Conservation (phyloP, 83 land plant genomes). For the Larix sibirica region DNA sequence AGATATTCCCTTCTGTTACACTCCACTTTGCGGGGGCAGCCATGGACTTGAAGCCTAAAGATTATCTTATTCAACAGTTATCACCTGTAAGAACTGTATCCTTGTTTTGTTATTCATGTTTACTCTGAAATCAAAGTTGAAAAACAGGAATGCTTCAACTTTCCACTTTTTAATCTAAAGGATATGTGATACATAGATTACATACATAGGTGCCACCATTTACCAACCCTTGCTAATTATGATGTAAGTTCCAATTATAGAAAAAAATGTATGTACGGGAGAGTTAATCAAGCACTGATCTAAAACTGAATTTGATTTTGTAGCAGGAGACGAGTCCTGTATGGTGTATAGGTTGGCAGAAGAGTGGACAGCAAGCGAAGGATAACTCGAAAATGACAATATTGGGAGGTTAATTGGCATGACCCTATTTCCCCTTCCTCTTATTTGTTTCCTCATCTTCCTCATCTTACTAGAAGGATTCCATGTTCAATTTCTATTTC, state of each 20-base stretch:
- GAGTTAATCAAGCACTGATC: background rate
- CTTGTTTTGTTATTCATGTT: background rate
- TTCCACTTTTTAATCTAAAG: background rate
- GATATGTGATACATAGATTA: background rate
- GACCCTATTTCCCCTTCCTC: background rate
- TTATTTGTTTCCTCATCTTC: background rate
- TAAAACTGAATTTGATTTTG: conserved; percentile 6
- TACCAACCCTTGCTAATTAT: background rate
- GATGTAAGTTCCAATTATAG: background rate
- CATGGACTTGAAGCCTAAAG: conserved; percentile 54
- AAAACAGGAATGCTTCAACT: background rate
- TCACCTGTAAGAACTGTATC: conserved; percentile 35
- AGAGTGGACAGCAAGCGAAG: conserved; percentile 37
- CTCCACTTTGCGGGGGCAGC: conserved; percentile 59
- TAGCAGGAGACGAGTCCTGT: conserved; percentile 40
- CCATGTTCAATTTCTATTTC: too few relatives aligned
- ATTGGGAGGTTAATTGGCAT: conserved; percentile 53
- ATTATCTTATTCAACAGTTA: conserved; percentile 62
- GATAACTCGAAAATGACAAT: conserved; percentile 38
- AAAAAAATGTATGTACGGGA: background rate
- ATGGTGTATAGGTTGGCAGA: conserved; percentile 78
- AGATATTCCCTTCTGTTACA: conserved; percentile 49
- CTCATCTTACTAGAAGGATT: too few relatives aligned
- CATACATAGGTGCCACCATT: background rate
- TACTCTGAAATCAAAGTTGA: background rate